These are phyloP conservation scores for Capsicum baccatum DNA, from an alignment of 257 asterid species.

Conservation along the genomic window DNA sequence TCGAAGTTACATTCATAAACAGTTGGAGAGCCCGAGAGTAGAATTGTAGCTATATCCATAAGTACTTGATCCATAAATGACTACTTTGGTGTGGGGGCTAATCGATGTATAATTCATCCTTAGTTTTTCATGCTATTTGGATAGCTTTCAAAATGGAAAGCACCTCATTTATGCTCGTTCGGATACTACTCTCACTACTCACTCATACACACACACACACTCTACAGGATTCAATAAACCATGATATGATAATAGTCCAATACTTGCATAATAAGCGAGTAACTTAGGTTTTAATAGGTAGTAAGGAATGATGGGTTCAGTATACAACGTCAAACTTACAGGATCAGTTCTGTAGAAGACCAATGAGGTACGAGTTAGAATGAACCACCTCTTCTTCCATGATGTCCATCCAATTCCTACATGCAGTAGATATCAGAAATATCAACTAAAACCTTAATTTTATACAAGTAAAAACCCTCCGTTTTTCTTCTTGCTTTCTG, in stretches of 20 bases:
- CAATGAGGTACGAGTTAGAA: constrained; percentile 92
- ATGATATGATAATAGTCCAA: background rate
- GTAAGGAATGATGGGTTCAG: background rate
- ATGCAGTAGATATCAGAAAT: constrained; percentile 27
- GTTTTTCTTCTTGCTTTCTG: background rate
- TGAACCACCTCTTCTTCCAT: constrained; percentile 99
- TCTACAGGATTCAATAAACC: background rate
- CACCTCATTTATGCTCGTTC: background rate
- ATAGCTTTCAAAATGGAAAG: background rate
- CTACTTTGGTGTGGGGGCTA: background rate
- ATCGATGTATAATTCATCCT: background rate
- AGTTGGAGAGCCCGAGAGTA: background rate
- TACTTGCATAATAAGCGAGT: constrained; percentile 10
- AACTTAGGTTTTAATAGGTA: constrained; percentile 4
- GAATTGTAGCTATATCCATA: background rate
- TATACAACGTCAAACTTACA: constrained; percentile 56
- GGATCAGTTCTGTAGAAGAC: constrained; percentile 99
- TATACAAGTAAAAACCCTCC: background rate
- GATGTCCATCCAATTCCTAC: constrained; percentile 99
- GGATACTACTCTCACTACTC: background rate
- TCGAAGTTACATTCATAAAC: background rate
- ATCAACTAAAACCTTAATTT: constrained; percentile 22
- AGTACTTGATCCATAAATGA: constrained; percentile 17
- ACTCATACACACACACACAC: background rate
- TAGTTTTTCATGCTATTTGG: background rate